Conservation (phyloP, 2,329 filamentous ascomycete species). For the Chrysoporthe cubensis region DNA sequence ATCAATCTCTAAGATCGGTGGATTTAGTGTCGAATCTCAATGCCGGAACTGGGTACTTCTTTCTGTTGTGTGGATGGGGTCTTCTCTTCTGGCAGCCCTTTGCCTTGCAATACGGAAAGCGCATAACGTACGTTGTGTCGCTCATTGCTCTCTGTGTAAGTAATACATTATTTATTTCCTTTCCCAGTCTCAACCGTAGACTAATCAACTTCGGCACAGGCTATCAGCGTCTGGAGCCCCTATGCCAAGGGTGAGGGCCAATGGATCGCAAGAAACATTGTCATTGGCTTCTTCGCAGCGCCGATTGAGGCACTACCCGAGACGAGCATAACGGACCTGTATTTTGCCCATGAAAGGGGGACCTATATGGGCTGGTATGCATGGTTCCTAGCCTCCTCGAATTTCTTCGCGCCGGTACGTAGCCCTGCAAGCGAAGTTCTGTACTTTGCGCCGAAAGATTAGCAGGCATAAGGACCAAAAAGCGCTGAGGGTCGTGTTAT, state of each 20-base stretch:
- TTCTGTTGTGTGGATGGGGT: conserved; percentile 48
- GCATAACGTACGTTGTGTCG: conserved; percentile 33
- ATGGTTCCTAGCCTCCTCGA: conserved; percentile 35
- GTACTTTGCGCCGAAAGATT: not conserved
- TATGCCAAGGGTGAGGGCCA: conserved; percentile 37
- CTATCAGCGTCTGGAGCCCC: conserved; percentile 27
- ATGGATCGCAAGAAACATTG: conserved; percentile 43
- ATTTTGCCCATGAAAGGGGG: conserved; percentile 36
- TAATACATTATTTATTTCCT: not conserved
- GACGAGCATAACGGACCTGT: conserved; percentile 44
- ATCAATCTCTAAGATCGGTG: not conserved
- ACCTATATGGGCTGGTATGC: conserved; percentile 37
- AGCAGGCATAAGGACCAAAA: not conserved
- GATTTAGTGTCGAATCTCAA: conserved; percentile 29
- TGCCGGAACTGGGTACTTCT: conserved; percentile 39
- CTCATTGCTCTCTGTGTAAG: conserved; percentile 29
- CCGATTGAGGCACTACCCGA: conserved; percentile 47
- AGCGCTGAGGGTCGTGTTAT: too few species aligned
- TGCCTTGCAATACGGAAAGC: conserved; percentile 46
- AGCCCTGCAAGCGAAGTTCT: not conserved
- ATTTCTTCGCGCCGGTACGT: conserved; percentile 38
- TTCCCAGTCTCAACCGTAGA: not conserved
- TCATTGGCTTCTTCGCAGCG: conserved; percentile 44
- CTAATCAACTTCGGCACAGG: not conserved
- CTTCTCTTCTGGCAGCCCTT: conserved; percentile 52